A percentile compares a stretch with the other conserved stretches of the same genome.
These are phyloP conservation scores for Rhodotorula sp. DNA, from an alignment of 1,284 basidiomycete genomes.

Conservation along the genomic window DNA sequence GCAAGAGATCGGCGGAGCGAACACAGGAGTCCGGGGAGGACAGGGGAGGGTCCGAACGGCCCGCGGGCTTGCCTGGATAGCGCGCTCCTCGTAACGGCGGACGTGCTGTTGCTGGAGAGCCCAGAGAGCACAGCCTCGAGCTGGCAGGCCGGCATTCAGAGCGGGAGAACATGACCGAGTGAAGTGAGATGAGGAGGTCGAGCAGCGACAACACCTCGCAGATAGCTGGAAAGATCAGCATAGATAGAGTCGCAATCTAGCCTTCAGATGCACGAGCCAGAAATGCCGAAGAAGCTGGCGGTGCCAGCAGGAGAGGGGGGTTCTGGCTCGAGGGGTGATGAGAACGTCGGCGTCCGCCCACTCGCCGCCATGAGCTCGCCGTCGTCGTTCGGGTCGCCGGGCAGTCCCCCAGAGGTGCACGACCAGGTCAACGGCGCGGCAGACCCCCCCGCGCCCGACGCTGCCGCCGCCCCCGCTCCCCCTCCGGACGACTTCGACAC, in stretches of 20 bases:
- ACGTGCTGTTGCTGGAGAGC: too few relatives aligned
- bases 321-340: neutral
- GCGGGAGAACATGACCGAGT: neutral
- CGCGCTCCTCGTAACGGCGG: too few relatives aligned
- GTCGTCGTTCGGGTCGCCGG: neutral
- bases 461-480: neutral
- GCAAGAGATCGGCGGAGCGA: neutral
- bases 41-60: too few relatives aligned
- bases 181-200: neutral
- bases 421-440: neutral
- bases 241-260: too few relatives aligned
- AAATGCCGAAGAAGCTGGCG: too few relatives aligned
- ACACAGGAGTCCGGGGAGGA: too few relatives aligned
- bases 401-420: neutral
- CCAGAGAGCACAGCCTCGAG: too few relatives aligned
- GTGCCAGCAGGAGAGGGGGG: too few relatives aligned
- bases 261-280: too few relatives aligned
- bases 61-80: too few relatives aligned
- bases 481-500: slow-evolving; percentile 33
- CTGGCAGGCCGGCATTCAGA: too few relatives aligned
- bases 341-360: neutral
- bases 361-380: slow-evolving; percentile 4
- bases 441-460: neutral
- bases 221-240: too few relatives aligned
- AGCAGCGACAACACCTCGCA: neutral